Evolutionary conservation across 2,329 filamentous ascomycete species (phyloP).

Genomic region (Xylaria arbuscula): DNA sequence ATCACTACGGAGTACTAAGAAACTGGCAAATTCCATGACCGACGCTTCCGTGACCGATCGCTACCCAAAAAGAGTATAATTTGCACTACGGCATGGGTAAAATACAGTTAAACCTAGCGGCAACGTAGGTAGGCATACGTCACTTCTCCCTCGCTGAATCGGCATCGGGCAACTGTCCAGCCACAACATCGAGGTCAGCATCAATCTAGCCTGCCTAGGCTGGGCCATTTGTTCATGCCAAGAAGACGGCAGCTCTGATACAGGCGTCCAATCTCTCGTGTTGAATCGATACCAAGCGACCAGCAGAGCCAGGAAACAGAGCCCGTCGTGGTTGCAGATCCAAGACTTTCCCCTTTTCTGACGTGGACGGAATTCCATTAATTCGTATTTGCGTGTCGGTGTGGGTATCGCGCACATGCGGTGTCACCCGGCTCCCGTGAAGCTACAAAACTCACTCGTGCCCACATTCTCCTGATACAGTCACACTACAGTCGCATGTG

Average conservation of each 20-base stretch:
- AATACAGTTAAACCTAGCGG: conserved; percentile 4
- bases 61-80: conserved; percentile 9
- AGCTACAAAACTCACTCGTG: conserved; percentile 49
- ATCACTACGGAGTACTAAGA: not conserved
- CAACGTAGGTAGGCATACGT: conserved; percentile 2
- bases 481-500: conserved; percentile 30
- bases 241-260: conserved; percentile 6
- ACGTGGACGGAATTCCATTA: conserved; percentile 46
- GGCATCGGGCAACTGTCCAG: conserved; percentile 1
- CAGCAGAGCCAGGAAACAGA: not conserved
- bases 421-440: conserved; percentile 38
- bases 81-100: not conserved
- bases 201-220: conserved; percentile 10
- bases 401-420: conserved; percentile 39
- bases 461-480: conserved; percentile 39
- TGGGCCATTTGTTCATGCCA: not conserved
- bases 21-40: conserved; percentile 13
- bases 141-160: conserved; percentile 4
- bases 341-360: conserved; percentile 46
- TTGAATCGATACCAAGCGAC: conserved; percentile 26
- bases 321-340: conserved; percentile 16
- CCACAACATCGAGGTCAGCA: conserved; percentile 25
- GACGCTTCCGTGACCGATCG: conserved; percentile 25
- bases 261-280: conserved; percentile 29
- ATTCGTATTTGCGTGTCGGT: conserved; percentile 47